Evolutionary conservation across 2,329 filamentous ascomycete species (phyloP).

Genomic region (Fusarium piperis): DNA sequence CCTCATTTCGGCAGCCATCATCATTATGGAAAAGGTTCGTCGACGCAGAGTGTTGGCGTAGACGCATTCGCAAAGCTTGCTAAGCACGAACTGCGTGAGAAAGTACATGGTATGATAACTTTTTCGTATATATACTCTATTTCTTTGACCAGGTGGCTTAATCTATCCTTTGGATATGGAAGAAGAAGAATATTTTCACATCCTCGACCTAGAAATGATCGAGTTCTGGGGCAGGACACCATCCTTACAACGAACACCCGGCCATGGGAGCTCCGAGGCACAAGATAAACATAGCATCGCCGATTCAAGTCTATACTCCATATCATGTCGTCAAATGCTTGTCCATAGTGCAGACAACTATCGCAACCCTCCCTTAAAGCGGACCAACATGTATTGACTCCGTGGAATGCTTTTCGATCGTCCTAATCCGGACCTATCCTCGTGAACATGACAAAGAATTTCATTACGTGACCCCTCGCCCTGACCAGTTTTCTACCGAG

Average conservation of each 20-base stretch:
- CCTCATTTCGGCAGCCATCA: no score
- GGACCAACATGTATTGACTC: constrained; percentile 30
- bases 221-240: neutral
- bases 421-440: constrained; percentile 33
- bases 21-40: no score
- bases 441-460: constrained; percentile 42
- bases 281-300: neutral
- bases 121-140: neutral
- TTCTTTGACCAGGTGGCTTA: neutral
- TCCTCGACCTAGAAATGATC: neutral
- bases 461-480: constrained; percentile 49
- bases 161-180: neutral
- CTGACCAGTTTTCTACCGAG: constrained; percentile 46
- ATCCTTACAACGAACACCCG: neutral
- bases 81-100: no score
- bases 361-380: neutral
- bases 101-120: no score
- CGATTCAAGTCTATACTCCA: neutral
- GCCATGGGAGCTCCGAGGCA: neutral
- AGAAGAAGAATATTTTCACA: neutral
- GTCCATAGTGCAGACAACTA: neutral
- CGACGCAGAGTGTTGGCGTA: no score
- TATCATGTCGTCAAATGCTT: neutral
- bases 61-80: no score
- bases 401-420: constrained; percentile 36